Base-by-base conservation (phyloP, 768 basidiomycete genomes). In the Panellus pusillus region DNA sequence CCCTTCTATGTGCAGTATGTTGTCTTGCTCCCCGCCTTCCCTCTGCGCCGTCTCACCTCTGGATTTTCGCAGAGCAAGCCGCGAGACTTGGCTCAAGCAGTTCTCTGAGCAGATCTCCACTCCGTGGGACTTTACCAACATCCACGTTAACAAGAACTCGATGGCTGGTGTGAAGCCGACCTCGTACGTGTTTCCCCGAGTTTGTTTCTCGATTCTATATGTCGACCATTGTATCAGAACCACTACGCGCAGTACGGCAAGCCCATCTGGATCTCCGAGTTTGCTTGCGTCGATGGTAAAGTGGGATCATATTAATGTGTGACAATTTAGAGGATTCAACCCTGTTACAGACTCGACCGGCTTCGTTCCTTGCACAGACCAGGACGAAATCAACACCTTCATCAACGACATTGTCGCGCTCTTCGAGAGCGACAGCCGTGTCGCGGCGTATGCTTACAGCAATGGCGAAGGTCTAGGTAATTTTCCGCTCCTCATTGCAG, bases 1-100 rank as follows among this genome's bases (percentile, higher is more conserved):
- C 57, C 77, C 77, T 9, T 74, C 74, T 15, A 78, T 78, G 77
- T 79, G 77, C 61, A 78, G 77, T 79, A 58, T 52, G 76, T 71
- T 27, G 49, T 47, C 31, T 18, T 35, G 42, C 31, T 44, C 32
- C 32, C 15, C 20, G 32, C 11, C 18, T 15, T 27, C 15, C 29
- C 37, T 24, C 32, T 1, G 19, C 28, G 31, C n/a, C 4, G n/a
- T 36, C 41, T 41, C 37, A 49, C 44, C 42, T 14, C 31, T 35
- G 19, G 42, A 24, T 38, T 12, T 36, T 44, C 7, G n/a, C 54
- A 79, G 77, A 79, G 62, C 77, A 79, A 65, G 70, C 69, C 9
- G 77, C 76, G 76, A 79, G 60, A 76, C 75, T 17, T 79, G 77
- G 77, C 69, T 79, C 51, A 61, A 67, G 45, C 57, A 72, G 47